Percentiles rank a stretch among this genome's conserved stretches.
Evolutionary conservation across 352 stramenopile species (phyloP).

Genomic region (Salisapilia sapeloensis): DNA sequence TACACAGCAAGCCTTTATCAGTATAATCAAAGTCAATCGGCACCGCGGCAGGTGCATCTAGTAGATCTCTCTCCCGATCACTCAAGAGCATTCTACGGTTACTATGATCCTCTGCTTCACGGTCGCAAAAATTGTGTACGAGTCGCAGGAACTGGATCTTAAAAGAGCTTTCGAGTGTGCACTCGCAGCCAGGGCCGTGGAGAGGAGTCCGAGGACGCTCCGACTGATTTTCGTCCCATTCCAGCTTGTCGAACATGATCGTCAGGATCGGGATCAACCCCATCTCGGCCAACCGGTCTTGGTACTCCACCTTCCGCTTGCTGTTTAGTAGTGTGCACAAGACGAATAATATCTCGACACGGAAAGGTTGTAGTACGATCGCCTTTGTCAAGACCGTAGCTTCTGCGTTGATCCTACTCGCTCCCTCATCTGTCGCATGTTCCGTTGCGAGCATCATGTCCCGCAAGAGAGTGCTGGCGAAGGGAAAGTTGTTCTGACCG

Average conservation of each 20-base stretch:
- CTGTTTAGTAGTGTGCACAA: slow-evolving; percentile 91
- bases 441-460: slow-evolving; percentile 59
- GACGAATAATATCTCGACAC: slow-evolving; percentile 94
- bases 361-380: slow-evolving; percentile 83
- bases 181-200: slow-evolving; percentile 83
- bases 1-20: slow-evolving; percentile 80
- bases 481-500: slow-evolving; percentile 12
- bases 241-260: slow-evolving; percentile 90
- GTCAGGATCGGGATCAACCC: slow-evolving; percentile 83
- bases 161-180: slow-evolving; percentile 87
- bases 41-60: slow-evolving; percentile 20
- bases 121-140: slow-evolving; percentile 94
- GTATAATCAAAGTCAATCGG: slow-evolving; percentile 47
- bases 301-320: slow-evolving; percentile 87
- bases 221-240: slow-evolving; percentile 54
- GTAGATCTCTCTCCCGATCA: slow-evolving; percentile 31
- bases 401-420: slow-evolving; percentile 35
- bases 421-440: slow-evolving; percentile 23
- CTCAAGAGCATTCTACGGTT: slow-evolving; percentile 75
- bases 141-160: slow-evolving; percentile 92
- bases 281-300: slow-evolving; percentile 74
- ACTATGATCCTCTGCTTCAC: slow-evolving; percentile 76
- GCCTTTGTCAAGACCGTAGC: slow-evolving; percentile 84
- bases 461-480: slow-evolving; percentile 50
- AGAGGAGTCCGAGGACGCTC: slow-evolving; percentile 30